These are phyloP conservation scores for Talaromyces sp. DNA, from an alignment of 2,329 filamentous ascomycete species.

Conservation along the genomic window DNA sequence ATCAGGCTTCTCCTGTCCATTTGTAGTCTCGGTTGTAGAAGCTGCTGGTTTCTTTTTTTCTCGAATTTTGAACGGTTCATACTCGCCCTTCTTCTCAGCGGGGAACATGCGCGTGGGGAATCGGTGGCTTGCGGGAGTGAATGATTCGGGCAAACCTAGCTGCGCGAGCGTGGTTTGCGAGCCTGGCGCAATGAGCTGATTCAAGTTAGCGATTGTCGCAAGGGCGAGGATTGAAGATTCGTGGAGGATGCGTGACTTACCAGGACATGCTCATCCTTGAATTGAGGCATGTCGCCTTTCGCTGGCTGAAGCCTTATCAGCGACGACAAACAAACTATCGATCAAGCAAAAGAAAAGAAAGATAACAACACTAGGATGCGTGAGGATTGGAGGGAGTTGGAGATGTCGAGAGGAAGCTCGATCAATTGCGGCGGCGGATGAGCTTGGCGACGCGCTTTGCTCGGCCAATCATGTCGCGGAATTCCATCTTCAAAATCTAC, in stretches of 20 bases:
- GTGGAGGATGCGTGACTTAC: conserved; percentile 30
- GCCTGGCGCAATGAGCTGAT: conserved; percentile 58
- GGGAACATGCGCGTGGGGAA: conserved; percentile 92
- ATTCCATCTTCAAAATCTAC: not conserved
- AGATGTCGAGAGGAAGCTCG: conserved; percentile 18
- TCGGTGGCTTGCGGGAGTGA: conserved; percentile 83
- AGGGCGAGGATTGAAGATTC: not conserved
- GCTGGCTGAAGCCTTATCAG: not conserved
- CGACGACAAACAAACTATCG: not conserved
- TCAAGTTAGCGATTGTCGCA: not conserved
- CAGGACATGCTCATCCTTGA: conserved; percentile 53
- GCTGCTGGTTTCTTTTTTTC: conserved; percentile 37
- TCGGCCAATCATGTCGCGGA: not conserved
- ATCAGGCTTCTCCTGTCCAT: conserved; percentile 31
- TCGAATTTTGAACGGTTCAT: conserved; percentile 76
- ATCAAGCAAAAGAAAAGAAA: not conserved
- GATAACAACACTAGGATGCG: not conserved
- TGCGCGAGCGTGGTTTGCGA: conserved; percentile 89
- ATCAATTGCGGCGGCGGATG: conserved; percentile 3
- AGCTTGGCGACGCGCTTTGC: conserved; percentile 9
- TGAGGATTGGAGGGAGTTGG: conserved; percentile 11
- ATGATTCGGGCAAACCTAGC: conserved; percentile 81
- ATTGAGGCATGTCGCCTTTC: conserved; percentile 44
- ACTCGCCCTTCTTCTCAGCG: conserved; percentile 70
- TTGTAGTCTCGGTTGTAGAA: conserved; percentile 19